Evolutionary conservation across 202 grass and related monocot species (phyloP).

Genomic region (Dendrocalamus latiflorus): DNA sequence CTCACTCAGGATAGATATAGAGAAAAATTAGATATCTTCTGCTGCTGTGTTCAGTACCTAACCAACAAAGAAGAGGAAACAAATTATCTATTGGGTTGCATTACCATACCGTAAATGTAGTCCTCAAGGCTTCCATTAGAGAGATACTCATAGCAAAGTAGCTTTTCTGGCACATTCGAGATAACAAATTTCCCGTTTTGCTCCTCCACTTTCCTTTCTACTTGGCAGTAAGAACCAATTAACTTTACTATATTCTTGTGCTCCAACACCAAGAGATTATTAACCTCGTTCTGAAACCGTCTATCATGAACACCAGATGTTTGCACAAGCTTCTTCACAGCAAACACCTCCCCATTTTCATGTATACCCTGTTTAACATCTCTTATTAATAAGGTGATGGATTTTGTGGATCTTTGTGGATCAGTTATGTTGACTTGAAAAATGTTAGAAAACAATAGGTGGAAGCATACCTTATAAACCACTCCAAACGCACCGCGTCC

Average conservation of each 20-base stretch:
- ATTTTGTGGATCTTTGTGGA: no score
- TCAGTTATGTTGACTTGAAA: no score
- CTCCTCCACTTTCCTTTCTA: not conserved
- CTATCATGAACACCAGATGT: no score
- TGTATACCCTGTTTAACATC: no score
- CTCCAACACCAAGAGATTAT: not conserved
- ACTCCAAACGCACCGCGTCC: no score
- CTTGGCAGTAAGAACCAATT: conserved; percentile 23
- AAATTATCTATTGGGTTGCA: not conserved
- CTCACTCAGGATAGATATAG: not conserved
- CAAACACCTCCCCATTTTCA: no score
- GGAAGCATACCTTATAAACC: no score
- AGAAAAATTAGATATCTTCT: not conserved
- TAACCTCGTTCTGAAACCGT: no score
- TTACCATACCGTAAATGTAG: conserved; percentile 12
- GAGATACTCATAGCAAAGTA: conserved; percentile 25
- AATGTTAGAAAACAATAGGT: no score
- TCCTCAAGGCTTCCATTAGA: conserved; percentile 15
- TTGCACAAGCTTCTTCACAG: no score
- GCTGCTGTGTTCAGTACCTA: not conserved
- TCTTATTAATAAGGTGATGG: no score
- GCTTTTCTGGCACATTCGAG: not conserved
- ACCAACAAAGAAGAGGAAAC: not conserved
- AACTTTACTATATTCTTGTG: conserved; percentile 27
- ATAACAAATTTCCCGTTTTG: not conserved